Base-by-base conservation (phyloP, 805 yeast genomes). In the Pichia thaimueangensis region DNA sequence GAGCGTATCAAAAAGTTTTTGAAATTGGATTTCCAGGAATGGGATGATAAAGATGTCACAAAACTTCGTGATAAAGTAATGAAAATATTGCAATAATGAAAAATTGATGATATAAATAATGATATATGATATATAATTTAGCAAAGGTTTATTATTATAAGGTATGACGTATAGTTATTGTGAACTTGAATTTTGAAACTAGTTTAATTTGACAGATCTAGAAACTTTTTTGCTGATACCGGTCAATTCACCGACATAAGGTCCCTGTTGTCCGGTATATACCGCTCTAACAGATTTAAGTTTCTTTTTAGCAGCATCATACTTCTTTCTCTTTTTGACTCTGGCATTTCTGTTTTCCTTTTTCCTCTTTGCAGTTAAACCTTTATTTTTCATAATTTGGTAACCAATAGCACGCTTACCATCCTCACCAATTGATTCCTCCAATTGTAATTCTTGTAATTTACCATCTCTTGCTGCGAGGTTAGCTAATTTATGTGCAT, bases 301-400 rank as follows among this genome's bases (percentile, higher is more conserved):
- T 64, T 87, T 87, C 86, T 87, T 91, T 70, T 87, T 80, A 23
- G 98, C 98, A 62, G 77, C 74, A 50, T 87, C 97, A 70, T 85
- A 93, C 78, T 86, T 86, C 80, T 81, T 86, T 74, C 98, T 84
- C 94, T 91, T 93, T 75, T 93, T 93, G 56, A 93, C 97, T 68
- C 98, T 82, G 33, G 97, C 78, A 63, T 93, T 93, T 67, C 97
- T 78, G 71, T 85, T 80, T 51, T 86, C 96, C 74, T 93, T 93
- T 71, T 86, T 84, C 62, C 96, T 76, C 63, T 82, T 84, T 16
- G 95, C 91, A 1, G 97, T 89, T 49, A 93, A 78, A 58, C 98
- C 98, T 70, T 86, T 89, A 70, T 93, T 93, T 76, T 91, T 93
- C 67, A 86, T 73, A 49, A 93, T 93, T 70, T 91, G 97, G 68